A percentile compares a stretch with the other conserved stretches of the same genome.
phyloP scores from a whole-genome alignment of 179 eudicot genomes.

The Heliamphora pulchella region DNA sequence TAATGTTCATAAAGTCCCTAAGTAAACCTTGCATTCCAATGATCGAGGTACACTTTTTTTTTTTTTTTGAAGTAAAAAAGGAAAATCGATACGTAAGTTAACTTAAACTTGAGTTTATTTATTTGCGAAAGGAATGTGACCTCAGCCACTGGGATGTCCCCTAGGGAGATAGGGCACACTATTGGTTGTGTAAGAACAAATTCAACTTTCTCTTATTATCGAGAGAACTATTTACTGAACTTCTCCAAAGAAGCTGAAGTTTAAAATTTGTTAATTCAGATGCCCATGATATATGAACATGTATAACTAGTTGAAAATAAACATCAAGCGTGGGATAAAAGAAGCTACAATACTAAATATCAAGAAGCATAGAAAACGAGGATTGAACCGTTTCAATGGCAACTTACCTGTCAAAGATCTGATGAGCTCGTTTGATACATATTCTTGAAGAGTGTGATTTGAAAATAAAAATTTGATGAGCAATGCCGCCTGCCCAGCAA shows the following conservation, averaged over 20 bases:
- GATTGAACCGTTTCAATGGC: constrained; percentile 2
- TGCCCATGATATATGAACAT: neutral
- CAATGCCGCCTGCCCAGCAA: constrained; percentile 52
- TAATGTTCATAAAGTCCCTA: neutral
- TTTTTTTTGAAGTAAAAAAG: neutral
- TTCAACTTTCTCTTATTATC: neutral
- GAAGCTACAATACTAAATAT: neutral
- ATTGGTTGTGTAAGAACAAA: neutral
- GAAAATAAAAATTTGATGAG: constrained; percentile 53
- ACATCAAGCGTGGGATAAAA: neutral
- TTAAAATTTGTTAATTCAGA: neutral
- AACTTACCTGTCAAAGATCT: constrained; percentile 57
- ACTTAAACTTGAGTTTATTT: constrained; percentile 2
- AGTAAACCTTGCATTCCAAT: constrained; percentile 11
- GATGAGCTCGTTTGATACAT: constrained; percentile 64
- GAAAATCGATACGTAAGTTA: too few species aligned
- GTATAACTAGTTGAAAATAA: neutral
- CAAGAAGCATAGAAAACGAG: neutral
- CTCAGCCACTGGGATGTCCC: neutral
- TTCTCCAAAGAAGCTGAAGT: neutral
- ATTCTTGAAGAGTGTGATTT: constrained; percentile 65
- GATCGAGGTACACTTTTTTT: neutral
- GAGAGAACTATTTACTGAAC: neutral
- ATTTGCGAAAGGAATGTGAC: neutral
- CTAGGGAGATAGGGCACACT: neutral